These are phyloP conservation scores for Crucihimalaya himalaica DNA, from an alignment of 345 rosid species.

Conservation along the genomic window DNA sequence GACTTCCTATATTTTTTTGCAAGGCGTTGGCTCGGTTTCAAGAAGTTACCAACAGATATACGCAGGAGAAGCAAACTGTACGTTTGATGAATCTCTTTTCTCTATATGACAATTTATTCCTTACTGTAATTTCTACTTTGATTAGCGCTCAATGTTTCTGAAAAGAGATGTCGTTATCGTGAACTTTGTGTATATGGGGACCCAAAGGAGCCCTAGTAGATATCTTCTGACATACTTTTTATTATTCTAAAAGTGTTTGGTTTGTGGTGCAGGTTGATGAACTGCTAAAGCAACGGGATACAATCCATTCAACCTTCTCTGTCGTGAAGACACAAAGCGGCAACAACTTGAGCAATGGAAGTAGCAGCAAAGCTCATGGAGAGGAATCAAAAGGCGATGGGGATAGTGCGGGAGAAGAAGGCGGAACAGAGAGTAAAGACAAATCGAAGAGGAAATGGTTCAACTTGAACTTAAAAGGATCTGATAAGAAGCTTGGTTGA, in stretches of 20 bases:
- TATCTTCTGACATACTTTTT: background rate
- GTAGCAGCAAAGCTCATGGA: conserved; percentile 62
- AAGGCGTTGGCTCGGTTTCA: conserved; percentile 96
- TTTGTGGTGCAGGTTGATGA: conserved; percentile 70
- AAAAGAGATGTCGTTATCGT: background rate
- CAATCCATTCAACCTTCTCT: conserved; percentile 72
- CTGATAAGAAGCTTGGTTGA: conserved; percentile 73
- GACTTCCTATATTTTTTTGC: conserved; percentile 32
- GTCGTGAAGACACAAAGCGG: conserved; percentile 45
- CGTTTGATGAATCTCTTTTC: conserved; percentile 31
- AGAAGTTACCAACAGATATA: conserved; percentile 90
- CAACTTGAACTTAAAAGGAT: conserved; percentile 81
- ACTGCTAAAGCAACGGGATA: conserved; percentile 81
- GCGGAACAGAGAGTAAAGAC: conserved; percentile 75
- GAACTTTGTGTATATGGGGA: background rate
- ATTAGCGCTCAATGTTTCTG: background rate
- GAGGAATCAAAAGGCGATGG: conserved; percentile 56
- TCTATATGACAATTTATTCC: background rate
- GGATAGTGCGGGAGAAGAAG: conserved; percentile 74
- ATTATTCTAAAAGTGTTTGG: background rate
- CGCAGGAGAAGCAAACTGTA: conserved; percentile 90
- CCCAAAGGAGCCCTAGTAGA: background rate
- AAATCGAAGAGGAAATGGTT: conserved; percentile 97
- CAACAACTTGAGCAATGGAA: conserved; percentile 56
- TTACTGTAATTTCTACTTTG: background rate